A percentile compares a stretch with the other conserved stretches of the same genome.
These are phyloP conservation scores for Piromyces finnis DNA, from an alignment of 192 early-diverging fungal species.

Conservation along the genomic window DNA sequence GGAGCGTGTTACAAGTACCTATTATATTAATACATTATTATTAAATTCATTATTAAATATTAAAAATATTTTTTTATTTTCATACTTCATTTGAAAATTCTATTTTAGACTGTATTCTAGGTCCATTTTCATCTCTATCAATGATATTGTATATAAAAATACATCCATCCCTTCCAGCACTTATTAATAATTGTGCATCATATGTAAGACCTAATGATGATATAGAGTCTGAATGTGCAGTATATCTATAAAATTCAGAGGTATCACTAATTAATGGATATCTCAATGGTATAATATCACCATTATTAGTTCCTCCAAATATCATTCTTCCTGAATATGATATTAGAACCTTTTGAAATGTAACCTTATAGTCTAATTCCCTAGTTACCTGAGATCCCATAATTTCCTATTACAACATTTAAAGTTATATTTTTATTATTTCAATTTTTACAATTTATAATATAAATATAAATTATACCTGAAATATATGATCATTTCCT, in stretches of 20 bases:
- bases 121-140: constrained; percentile 16
- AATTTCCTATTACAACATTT: constrained; percentile 18
- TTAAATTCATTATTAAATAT: not conserved
- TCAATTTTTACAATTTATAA: too few species aligned
- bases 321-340: constrained; percentile 31
- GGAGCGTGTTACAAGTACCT: constrained; percentile 35
- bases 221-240: constrained; percentile 20
- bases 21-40: not conserved
- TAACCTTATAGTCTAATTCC: constrained; percentile 16
- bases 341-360: constrained; percentile 25
- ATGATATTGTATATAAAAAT: constrained; percentile 21
- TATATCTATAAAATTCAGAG: constrained; percentile 23
- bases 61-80: too few species aligned
- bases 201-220: constrained; percentile 19
- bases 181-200: constrained; percentile 29
- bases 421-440: too few species aligned
- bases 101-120: not conserved
- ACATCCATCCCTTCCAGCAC: constrained; percentile 22
- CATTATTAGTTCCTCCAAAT: constrained; percentile 30
- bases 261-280: constrained; percentile 23
- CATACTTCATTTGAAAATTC: constrained; percentile 32
- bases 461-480: not conserved
- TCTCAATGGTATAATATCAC: constrained; percentile 18
- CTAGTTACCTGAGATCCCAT: constrained; percentile 21
- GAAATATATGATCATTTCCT: not conserved